Percentiles rank a stretch among this genome's conserved stretches.
phyloP scores from a whole-genome alignment of 768 basidiomycete species.

The Hebeloma cylindrosporum region DNA sequence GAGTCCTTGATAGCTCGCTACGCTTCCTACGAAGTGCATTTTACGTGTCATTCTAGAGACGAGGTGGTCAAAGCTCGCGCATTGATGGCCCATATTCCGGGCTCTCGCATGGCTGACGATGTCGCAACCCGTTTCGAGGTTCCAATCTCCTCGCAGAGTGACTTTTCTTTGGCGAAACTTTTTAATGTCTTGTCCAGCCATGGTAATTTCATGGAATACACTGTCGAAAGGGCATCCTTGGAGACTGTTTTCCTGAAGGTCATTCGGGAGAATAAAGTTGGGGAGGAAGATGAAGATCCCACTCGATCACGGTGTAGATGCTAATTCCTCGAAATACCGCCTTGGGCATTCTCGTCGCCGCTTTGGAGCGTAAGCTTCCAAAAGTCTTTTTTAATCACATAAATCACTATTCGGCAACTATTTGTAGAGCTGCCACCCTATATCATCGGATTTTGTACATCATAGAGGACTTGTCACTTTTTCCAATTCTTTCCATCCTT shows the following conservation, averaged over 20 bases:
- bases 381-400: no score
- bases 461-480: no score
- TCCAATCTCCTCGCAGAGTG: slow-evolving; percentile 43
- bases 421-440: no score
- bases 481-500: no score
- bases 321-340: not conserved
- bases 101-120: slow-evolving; percentile 65
- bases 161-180: slow-evolving; percentile 54
- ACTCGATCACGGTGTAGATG: slow-evolving; percentile 9
- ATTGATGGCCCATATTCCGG: slow-evolving; percentile 61
- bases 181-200: slow-evolving; percentile 55
- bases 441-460: no score
- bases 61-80: slow-evolving; percentile 56
- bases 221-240: slow-evolving; percentile 66
- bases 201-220: slow-evolving; percentile 62
- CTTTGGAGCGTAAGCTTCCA: no score
- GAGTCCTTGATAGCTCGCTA: slow-evolving; percentile 64
- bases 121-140: slow-evolving; percentile 78
- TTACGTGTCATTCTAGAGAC: slow-evolving; percentile 63
- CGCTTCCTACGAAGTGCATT: slow-evolving; percentile 76
- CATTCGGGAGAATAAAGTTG: slow-evolving; percentile 58
- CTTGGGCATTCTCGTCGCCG: no score
- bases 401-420: no score
- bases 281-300: slow-evolving; percentile 39
- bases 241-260: slow-evolving; percentile 77